Evolutionary conservation across 225 moss, liverwort and hornwort genomes (phyloP), one percentile per base, ranked within the genome.

Genomic region (Takakia lepidozioides): DNA sequence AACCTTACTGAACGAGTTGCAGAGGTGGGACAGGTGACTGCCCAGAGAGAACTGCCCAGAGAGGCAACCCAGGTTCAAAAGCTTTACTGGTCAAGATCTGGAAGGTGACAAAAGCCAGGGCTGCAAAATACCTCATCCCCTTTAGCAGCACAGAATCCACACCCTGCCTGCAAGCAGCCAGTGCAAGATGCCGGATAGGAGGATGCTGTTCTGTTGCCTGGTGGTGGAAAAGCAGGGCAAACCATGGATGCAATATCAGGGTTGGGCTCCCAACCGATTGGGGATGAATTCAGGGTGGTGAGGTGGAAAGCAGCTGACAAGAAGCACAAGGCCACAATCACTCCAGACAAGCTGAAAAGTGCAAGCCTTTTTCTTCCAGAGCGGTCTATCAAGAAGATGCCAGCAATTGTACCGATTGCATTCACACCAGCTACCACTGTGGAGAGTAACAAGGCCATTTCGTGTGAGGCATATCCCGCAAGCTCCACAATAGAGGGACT

Each of bases 401-500:
- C 95, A 38, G 57, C 65, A 45, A 90, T 42, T 2, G 95, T 90
- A 28, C 95, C 95, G 26, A 91, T 40, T 16, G 81, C 87, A 58
- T 98, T 98, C 77, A 98, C 78, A 36, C 73, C 90, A 45, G 95
- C 95, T 29, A 91, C 78, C 17, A 68, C 61, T 10, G 85, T 59
- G 14, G 98, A 87, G 10, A 98, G 70, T 23, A 91, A 56, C 51
- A 98, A 38, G 7, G 91, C 91, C 17, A 76, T 85, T 63, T 91
- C 61, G 50, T 91, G 87, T 10, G 76, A 76, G 30, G 91, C 81
- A 49, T 78, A 91, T 19, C 98, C 91, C 46, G 98, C 98, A 18
- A 82, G 81, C 41, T 91, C 80, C 27, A 98, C 81, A 49, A 98
- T 98, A 1, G 87, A 72, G 10, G 98, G 85, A 27, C 87, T 87